Evolutionary conservation across 768 basidiomycete genomes (phyloP), one percentile per base, ranked within the genome.

Genomic region (Calvatia gigantea): DNA sequence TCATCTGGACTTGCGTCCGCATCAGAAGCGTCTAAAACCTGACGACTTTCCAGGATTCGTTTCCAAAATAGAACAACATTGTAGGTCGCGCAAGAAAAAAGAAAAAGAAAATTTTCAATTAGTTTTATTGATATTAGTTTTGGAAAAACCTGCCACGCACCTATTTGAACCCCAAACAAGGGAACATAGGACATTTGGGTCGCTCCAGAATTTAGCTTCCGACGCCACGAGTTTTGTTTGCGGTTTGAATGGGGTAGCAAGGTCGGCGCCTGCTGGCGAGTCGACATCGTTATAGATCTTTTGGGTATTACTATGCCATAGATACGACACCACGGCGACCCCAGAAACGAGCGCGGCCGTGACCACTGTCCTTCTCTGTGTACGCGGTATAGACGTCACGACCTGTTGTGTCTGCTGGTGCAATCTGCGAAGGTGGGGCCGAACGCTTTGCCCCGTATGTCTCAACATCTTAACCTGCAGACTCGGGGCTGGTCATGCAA

Each of bases 161-260:
- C 69, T 81, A 62, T 90, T 91, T 17, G 87, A 87, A 35, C 89
- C 89, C 88, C 89, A 91, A 0, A 83, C 82, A 8, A 88, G 64
- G 2, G 81, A 74, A 50, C 70, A 69, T 45, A 89, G 65, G 28
- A 64, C 65, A 19, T 70, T 64, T 12, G 65, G 60, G 47, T 70
- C 67, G 43, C 57, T 53, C 54, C 54, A 56, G 14, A 32, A 4
- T 15, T 48, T 41, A 14, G 29, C 46, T 14, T 56, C 46, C 32
- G 37, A 29, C 51, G 23, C 63, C 56, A 50, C 52, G 62, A 19
- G 54, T 56, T 41, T 64, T 58, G 58, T 35, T 51, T 60, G 28
- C 15, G 48, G n/a, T 29, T 11, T 21, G 21, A 51, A 54, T n/a
- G 51, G 45, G 21, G 54, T 57, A 8, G 62, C 54, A 33, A 57